phyloP scores from a whole-genome alignment of 2,329 filamentous ascomycete genomes.

The Myriosclerotinia duriaeana region DNA sequence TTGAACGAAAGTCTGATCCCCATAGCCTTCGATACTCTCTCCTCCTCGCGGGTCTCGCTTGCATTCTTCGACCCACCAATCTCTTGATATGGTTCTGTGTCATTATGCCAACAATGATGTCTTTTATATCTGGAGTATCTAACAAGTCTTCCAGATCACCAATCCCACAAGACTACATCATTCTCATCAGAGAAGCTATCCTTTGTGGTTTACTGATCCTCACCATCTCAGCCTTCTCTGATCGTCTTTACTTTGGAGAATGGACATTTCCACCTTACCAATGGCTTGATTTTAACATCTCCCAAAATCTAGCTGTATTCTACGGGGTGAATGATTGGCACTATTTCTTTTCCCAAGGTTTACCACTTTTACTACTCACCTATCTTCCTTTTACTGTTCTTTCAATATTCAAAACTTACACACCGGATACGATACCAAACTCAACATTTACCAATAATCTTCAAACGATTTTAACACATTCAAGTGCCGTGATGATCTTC shows the following conservation, averaged over 20 bases:
- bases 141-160: constrained; percentile 32
- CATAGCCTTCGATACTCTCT: constrained; percentile 62
- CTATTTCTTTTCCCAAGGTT: constrained; percentile 88
- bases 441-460: constrained; percentile 38
- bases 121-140: constrained; percentile 45
- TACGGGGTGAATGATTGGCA: constrained; percentile 89
- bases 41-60: constrained; percentile 74
- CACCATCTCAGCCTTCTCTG: constrained; percentile 62
- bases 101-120: constrained; percentile 52
- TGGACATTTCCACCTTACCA: constrained; percentile 88
- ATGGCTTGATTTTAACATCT: constrained; percentile 88
- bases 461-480: constrained; percentile 51
- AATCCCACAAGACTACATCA: constrained; percentile 42
- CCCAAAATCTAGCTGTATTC: constrained; percentile 83
- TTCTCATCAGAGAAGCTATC: constrained; percentile 62
- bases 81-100: constrained; percentile 78
- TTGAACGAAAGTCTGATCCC: too few species aligned
- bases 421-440: constrained; percentile 1
- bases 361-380: constrained; percentile 83
- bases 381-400: constrained; percentile 75
- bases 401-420: constrained; percentile 44
- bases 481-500: constrained; percentile 54
- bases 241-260: constrained; percentile 75
- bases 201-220: constrained; percentile 66
- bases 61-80: constrained; percentile 87